phyloP scores from a whole-genome alignment of 225 moss, liverwort and hornwort genomes.

The Sphagnum contortum region DNA sequence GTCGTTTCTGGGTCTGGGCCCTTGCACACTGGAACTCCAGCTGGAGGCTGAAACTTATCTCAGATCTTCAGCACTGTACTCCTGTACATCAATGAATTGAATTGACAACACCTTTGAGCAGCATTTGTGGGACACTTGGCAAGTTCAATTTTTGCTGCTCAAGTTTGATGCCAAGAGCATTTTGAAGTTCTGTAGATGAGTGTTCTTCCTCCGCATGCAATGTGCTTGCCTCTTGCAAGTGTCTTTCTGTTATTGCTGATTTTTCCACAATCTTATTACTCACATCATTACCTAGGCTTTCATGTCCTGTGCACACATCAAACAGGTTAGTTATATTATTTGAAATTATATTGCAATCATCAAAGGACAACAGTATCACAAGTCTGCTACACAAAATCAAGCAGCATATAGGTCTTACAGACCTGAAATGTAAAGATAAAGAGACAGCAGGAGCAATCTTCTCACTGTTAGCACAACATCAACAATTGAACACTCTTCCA shows the following conservation, averaged over 20 bases:
- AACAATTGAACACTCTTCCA: not conserved
- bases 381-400: not conserved
- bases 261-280: not conserved
- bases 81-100: not conserved
- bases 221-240: conserved; percentile 2
- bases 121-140: not conserved
- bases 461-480: no score
- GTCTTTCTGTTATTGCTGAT: not conserved
- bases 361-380: not conserved
- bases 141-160: not conserved
- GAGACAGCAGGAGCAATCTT: no score
- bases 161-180: not conserved
- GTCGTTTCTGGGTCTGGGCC: not conserved
- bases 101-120: conserved; percentile 3
- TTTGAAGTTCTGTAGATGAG: not conserved
- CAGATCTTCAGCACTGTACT: not conserved
- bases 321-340: no score
- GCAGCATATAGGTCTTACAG: not conserved
- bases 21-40: not conserved
- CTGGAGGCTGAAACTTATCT: not conserved
- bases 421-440: no score
- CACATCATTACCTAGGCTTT: not conserved
- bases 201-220: conserved; percentile 2
- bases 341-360: not conserved
- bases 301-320: conserved; percentile 2